These are phyloP conservation scores for Bruguiera parviflora DNA, from an alignment of 345 rosid species.

Conservation along the genomic window DNA sequence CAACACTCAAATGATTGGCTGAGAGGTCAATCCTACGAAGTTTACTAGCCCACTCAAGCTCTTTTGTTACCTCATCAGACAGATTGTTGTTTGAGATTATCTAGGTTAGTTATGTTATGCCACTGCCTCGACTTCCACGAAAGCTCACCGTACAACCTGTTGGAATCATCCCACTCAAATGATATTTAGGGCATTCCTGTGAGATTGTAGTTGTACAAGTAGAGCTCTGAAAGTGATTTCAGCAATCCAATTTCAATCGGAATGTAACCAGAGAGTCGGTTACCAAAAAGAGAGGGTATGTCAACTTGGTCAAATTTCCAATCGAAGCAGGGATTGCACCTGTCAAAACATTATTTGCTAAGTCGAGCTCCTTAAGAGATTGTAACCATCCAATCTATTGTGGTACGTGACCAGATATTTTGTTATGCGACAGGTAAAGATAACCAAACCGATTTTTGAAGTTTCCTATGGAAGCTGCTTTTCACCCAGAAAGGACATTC, in stretches of 20 bases:
- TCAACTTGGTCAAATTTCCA: neutral
- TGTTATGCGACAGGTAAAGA: too few species aligned
- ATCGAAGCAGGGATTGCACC: neutral
- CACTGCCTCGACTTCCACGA: neutral
- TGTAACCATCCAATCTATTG: too few species aligned
- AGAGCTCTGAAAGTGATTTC: neutral
- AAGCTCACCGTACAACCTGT: neutral
- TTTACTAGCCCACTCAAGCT: neutral
- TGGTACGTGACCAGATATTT: too few species aligned
- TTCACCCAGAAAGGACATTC: too few species aligned
- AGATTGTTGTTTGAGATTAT: neutral
- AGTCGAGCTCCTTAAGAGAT: too few species aligned
- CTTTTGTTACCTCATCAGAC: neutral
- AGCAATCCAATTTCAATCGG: neutral
- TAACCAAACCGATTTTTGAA: too few species aligned
- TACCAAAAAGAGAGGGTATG: neutral
- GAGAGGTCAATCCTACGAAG: neutral
- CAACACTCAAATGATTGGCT: neutral
- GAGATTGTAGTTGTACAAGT: neutral
- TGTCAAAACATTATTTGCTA: neutral
- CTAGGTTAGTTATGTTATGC: neutral
- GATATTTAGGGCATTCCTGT: neutral
- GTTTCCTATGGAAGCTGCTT: too few species aligned
- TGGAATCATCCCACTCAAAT: neutral
- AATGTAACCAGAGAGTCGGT: neutral